Evolutionary conservation across 257 asterid genomes (phyloP), one percentile per base, ranked within the genome.

Genomic region (Knoxia roxburghii): DNA sequence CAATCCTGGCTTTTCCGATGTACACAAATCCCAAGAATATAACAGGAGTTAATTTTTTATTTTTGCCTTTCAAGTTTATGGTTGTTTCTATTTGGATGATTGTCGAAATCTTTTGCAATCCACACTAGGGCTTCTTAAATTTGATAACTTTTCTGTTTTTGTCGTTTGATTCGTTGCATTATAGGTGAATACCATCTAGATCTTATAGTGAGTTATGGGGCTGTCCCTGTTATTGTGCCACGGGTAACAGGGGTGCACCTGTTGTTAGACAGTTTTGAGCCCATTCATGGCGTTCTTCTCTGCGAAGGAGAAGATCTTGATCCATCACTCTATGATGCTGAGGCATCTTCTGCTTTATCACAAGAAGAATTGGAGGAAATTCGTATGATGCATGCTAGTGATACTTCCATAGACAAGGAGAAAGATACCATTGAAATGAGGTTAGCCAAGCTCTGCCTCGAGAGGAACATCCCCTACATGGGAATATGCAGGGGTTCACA

Each of bases 401-500:
- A 92, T 78, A 84, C 95, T 11, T 79, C 89, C 65, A 76, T 89
- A 0, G 97, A 92, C 74, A 72, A 63, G 2, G 98, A 92, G 27
- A 92, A 92, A 71, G 98, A 92, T 68, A 78, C 92, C 0, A 89
- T 92, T 27, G 98, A 92, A 55, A 70, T 92, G 23, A 75, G 87
- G 9, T 82, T 92, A 0, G 98, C 98, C 13, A 92, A 84, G 59
- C 88, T 87, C 49, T 92, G 98, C 74, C 87, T 92, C 1, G 97
- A 89, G 45, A 79, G 98, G 29, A 92, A 89, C 69, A 87, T 92
- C 35, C 98, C 98, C 0, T 92, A 86, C 64, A 60, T 92, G 60
- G 98, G 98, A 14, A 89, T 92, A 45, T 92, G 98, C 80, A 74
- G 97, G 40, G 98, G 98, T 0, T 89, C 96, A 1, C 98, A 92